Conservation (phyloP, 805 yeast species). For the Ogataea dorogensis region DNA sequence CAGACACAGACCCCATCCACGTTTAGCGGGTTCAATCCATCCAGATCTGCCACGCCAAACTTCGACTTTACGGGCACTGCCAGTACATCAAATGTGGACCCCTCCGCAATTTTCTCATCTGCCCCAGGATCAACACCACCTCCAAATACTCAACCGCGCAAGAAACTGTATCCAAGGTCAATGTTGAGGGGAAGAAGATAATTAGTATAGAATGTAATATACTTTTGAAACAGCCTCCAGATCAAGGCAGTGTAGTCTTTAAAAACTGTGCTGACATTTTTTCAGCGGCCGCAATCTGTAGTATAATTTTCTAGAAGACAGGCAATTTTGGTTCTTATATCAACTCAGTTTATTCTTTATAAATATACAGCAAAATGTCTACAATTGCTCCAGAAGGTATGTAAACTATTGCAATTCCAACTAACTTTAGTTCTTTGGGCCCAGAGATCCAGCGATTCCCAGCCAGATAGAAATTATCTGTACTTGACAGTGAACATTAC, state of each 20-base stretch:
- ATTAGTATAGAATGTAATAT: slow-evolving; percentile 7
- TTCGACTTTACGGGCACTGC: slow-evolving; percentile 33
- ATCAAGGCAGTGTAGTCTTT: slow-evolving; percentile 8
- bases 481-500: slow-evolving; percentile 71
- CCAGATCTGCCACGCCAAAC: slow-evolving; percentile 32
- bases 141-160: slow-evolving; percentile 17
- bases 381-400: slow-evolving; percentile 35
- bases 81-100: slow-evolving; percentile 25
- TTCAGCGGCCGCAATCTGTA: too few species aligned
- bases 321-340: not conserved
- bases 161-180: slow-evolving; percentile 22
- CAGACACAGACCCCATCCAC: slow-evolving; percentile 10
- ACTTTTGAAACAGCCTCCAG: slow-evolving; percentile 10
- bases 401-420: slow-evolving; percentile 9
- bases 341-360: not conserved
- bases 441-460: slow-evolving; percentile 83
- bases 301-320: slow-evolving; percentile 2
- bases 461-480: slow-evolving; percentile 68
- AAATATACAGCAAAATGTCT: slow-evolving; percentile 14
- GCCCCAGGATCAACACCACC: slow-evolving; percentile 26
- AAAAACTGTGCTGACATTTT: not conserved
- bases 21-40: slow-evolving; percentile 22
- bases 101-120: slow-evolving; percentile 28
- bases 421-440: slow-evolving; percentile 76
- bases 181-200: slow-evolving; percentile 22